phyloP scores from a whole-genome alignment of 2,329 filamentous ascomycete genomes.

The Gnomoniopsis sp. region DNA sequence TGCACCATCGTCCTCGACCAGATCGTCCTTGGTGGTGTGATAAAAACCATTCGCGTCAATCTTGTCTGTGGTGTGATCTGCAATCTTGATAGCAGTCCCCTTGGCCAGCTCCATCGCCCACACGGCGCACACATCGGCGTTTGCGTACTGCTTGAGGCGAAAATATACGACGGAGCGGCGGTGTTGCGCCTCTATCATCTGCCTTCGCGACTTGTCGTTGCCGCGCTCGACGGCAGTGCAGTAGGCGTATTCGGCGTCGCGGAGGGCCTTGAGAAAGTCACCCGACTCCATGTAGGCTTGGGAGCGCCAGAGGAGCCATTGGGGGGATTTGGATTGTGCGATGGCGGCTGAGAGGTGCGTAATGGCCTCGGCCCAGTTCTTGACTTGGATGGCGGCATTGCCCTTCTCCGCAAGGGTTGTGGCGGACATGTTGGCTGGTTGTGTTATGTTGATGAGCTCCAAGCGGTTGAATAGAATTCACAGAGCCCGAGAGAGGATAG shows the following conservation, averaged over 20 bases:
- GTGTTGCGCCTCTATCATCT: slow-evolving; percentile 78
- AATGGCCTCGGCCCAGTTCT: slow-evolving; percentile 67
- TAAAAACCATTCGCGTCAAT: slow-evolving; percentile 42
- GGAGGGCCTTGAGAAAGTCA: slow-evolving; percentile 61
- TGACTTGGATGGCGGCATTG: slow-evolving; percentile 59
- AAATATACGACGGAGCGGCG: slow-evolving; percentile 73
- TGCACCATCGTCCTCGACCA: slow-evolving; percentile 19
- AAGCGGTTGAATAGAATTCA: neutral
- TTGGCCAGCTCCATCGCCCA: slow-evolving; percentile 47
- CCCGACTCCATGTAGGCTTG: slow-evolving; percentile 69
- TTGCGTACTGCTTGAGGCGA: slow-evolving; percentile 66
- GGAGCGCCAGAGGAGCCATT: slow-evolving; percentile 79
- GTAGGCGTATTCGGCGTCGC: slow-evolving; percentile 66
- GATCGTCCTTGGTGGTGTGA: slow-evolving; percentile 34
- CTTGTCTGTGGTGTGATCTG: slow-evolving; percentile 32
- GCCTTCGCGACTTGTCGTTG: slow-evolving; percentile 54
- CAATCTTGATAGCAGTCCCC: slow-evolving; percentile 33
- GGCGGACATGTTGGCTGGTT: slow-evolving; percentile 44
- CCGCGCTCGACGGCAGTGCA: slow-evolving; percentile 62
- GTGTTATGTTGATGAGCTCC: neutral
- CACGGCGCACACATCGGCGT: slow-evolving; percentile 69
- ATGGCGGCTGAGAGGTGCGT: slow-evolving; percentile 66
- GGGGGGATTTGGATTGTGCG: slow-evolving; percentile 61
- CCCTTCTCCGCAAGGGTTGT: slow-evolving; percentile 55
- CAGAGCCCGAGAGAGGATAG: too few relatives aligned